Evolutionary conservation across 192 early-diverging fungal species (phyloP).

Genomic region (Coemansia sp.): DNA sequence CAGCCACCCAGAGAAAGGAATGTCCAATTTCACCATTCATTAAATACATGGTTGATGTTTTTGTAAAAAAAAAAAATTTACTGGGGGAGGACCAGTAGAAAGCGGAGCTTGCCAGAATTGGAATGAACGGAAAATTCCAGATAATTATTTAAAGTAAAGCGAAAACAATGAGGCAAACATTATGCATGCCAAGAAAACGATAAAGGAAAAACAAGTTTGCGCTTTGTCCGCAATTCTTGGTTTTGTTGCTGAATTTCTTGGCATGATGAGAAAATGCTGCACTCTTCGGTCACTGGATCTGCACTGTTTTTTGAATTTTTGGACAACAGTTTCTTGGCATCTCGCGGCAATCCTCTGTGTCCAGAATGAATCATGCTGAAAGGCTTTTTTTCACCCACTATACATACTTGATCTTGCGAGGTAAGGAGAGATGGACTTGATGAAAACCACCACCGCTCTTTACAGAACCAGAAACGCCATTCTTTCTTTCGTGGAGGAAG

Average conservation of each 20-base stretch:
- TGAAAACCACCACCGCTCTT: too few species aligned
- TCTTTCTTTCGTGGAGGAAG: not conserved
- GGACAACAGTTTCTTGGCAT: constrained; percentile 3
- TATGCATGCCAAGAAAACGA: constrained; percentile 10
- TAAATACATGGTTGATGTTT: too few species aligned
- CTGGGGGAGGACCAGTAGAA: too few species aligned
- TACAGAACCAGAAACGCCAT: not conserved
- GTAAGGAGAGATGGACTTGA: too few species aligned
- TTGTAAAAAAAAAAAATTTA: too few species aligned
- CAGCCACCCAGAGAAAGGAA: too few species aligned
- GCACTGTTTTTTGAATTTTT: constrained; percentile 2
- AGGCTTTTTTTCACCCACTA: not conserved
- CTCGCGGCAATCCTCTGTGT: not conserved
- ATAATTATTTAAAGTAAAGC: not conserved
- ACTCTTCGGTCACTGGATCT: constrained; percentile 1
- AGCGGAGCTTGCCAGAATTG: not conserved
- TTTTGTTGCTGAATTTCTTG: not conserved
- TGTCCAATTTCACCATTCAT: too few species aligned
- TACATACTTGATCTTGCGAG: not conserved
- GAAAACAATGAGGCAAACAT: not conserved
- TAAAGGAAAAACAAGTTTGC: not conserved
- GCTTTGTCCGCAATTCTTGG: too few species aligned
- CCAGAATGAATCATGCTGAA: not conserved
- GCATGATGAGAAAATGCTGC: not conserved
- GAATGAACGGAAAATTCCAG: not conserved